A percentile compares a stretch with the other conserved stretches of the same genome.
These are phyloP conservation scores for Reticulascus tulasneorum DNA, from an alignment of 2,329 filamentous ascomycete species.

Conservation along the genomic window DNA sequence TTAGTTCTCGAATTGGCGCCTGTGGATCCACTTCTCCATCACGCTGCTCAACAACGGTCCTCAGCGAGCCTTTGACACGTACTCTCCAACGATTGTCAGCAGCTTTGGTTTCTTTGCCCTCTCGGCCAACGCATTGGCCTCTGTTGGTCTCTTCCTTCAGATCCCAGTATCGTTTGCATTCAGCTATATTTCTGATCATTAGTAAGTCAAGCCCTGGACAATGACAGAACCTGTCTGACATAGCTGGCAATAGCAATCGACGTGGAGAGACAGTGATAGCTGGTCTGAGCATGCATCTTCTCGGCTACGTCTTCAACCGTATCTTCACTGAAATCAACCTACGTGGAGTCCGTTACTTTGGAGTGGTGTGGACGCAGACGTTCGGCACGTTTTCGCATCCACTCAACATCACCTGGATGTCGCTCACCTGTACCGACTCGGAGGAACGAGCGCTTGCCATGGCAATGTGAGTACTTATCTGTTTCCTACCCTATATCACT, in stretches of 20 bases:
- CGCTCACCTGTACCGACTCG: constrained; percentile 50
- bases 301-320: constrained; percentile 52
- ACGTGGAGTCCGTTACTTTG: constrained; percentile 45
- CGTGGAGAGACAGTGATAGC: constrained; percentile 50
- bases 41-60: constrained; percentile 46
- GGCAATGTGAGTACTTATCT: constrained; percentile 42
- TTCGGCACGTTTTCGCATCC: constrained; percentile 53
- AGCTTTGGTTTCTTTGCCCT: constrained; percentile 47
- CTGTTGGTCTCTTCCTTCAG: constrained; percentile 50
- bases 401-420: constrained; percentile 59
- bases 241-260: constrained; percentile 28
- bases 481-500: neutral
- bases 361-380: constrained; percentile 51
- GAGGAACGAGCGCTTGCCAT: constrained; percentile 57
- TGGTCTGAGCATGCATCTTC: constrained; percentile 41
- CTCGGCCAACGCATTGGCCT: constrained; percentile 48
- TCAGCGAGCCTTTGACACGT: constrained; percentile 45
- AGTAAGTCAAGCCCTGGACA: constrained; percentile 28
- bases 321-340: constrained; percentile 41
- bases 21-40: constrained; percentile 49
- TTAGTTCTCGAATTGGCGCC: constrained; percentile 44
- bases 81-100: constrained; percentile 50
- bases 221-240: neutral
- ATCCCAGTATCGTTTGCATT: constrained; percentile 48
- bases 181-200: constrained; percentile 49